A percentile compares a stretch with the other conserved stretches of the same genome.
phyloP scores from a whole-genome alignment of 2,329 filamentous ascomycete genomes.

The Talaromyces sp. region DNA sequence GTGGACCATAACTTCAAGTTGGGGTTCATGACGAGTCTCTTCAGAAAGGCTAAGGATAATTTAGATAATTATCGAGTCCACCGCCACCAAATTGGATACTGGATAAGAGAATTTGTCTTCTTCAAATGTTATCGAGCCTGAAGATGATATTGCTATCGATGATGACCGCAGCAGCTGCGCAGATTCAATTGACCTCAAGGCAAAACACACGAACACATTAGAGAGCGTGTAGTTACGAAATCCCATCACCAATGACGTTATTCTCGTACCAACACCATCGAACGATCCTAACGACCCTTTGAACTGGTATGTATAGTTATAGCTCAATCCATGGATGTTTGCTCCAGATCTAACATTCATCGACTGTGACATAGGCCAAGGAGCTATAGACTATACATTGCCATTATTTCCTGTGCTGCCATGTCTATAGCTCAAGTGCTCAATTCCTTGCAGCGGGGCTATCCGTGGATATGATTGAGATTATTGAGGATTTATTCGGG shows the following conservation, averaged over 20 bases:
- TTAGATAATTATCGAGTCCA: too few species aligned
- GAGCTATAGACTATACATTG: slow-evolving; percentile 6
- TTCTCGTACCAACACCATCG: slow-evolving; percentile 10
- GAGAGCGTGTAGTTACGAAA: slow-evolving; percentile 5
- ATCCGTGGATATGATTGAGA: slow-evolving; percentile 54
- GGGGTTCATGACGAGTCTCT: not conserved
- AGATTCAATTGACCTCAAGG: not conserved
- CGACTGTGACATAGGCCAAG: not conserved
- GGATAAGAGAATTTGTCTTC: too few species aligned
- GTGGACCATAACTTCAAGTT: not conserved
- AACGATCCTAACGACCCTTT: slow-evolving; percentile 12
- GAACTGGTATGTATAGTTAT: too few species aligned
- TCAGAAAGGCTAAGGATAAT: not conserved
- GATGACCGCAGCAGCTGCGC: not conserved
- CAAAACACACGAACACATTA: not conserved
- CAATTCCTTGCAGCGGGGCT: slow-evolving; percentile 62
- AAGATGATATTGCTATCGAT: not conserved
- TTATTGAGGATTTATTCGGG: slow-evolving; percentile 53
- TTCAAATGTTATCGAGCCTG: not conserved
- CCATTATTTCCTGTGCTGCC: slow-evolving; percentile 35
- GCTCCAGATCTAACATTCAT: not conserved
- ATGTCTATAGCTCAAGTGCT: slow-evolving; percentile 62
- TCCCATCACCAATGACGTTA: slow-evolving; percentile 4
- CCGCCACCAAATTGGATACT: too few species aligned
- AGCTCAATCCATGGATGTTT: too few species aligned